A percentile compares a stretch with the other conserved stretches of the same genome.
Conservation (phyloP, 2,329 filamentous ascomycete genomes). For the Cladosporium sp. region DNA sequence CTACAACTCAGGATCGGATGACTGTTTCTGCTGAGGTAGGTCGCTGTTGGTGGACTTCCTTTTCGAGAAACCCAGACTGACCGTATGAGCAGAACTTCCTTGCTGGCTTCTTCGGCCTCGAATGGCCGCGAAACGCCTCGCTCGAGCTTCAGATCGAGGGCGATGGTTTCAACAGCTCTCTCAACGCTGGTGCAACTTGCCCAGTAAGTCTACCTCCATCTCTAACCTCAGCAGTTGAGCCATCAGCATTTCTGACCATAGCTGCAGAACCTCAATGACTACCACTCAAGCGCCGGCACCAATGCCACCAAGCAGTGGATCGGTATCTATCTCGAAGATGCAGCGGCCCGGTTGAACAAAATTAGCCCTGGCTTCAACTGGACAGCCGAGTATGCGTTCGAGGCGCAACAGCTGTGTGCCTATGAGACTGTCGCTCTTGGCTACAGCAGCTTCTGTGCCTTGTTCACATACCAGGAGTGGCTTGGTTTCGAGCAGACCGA, state of each 20-base stretch:
- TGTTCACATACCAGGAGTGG: constrained; percentile 78
- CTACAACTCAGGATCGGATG: constrained; percentile 78
- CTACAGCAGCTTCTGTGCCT: constrained; percentile 72
- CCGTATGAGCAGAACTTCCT: constrained; percentile 60
- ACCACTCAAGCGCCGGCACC: constrained; percentile 52
- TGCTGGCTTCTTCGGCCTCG: constrained; percentile 75
- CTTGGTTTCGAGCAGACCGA: constrained; percentile 69
- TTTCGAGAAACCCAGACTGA: not conserved
- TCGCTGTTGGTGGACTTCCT: not conserved
- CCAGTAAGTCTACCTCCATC: constrained; percentile 56
- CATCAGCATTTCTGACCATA: constrained; percentile 43
- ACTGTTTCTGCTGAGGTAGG: constrained; percentile 65
- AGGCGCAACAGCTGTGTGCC: constrained; percentile 71
- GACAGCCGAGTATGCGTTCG: constrained; percentile 64
- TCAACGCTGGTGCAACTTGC: constrained; percentile 68
- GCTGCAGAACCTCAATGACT: constrained; percentile 57
- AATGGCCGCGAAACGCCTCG: constrained; percentile 59
- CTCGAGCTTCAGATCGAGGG: constrained; percentile 68
- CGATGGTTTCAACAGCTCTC: constrained; percentile 62
- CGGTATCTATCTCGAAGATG: constrained; percentile 65
- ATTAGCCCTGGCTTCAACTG: constrained; percentile 53
- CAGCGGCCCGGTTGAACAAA: constrained; percentile 60
- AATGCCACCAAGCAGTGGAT: constrained; percentile 62
- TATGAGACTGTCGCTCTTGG: constrained; percentile 77
- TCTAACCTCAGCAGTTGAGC: constrained; percentile 38